Base-by-base conservation (phyloP, 208 protist species). In the Wallacemonas collosoma region DNA sequence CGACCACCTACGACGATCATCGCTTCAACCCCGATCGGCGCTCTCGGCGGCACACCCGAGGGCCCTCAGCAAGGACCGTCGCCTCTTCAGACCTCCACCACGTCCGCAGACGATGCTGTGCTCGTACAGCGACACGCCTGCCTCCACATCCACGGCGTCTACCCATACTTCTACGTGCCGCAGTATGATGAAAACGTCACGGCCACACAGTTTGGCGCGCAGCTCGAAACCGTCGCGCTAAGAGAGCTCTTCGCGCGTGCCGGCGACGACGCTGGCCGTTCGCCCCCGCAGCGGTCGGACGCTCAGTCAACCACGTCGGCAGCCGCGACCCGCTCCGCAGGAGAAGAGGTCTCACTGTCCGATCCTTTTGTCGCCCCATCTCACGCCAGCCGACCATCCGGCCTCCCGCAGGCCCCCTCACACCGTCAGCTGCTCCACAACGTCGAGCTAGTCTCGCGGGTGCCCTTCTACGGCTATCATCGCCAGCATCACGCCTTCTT, bases 381-480 rank as follows among this genome's bases (percentile, higher is more conserved):
- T 26, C 26, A 26, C 26, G 26, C 26, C 26, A 26, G 7, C 17
- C 17, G 36, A 14, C 40, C 78, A 75, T 26, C n/a, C 15, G 26
- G 11, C 7, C 9, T 48, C 1, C 36, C 65, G 14, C 45, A 56
- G 35, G 44, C 51, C n/a, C 67, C 60, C 17, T 3, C 43, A 35
- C 64, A 63, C 8, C 35, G 53, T 47, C 87, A 93, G 74, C 54
- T 95, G n/a, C 68, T 95, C 2, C 90, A 95, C 73, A 56, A 85
- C 43, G 88, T 93, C 0, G 81, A 87, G 62, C 12, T 93, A 14
- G 88, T 92, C 39, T 57, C 70, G 39, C 65, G 82, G n/a, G 63
- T 87, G 53, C 83, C 81, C 61, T 85, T 95, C 61, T 94, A 95
- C 73, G 91, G 91, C 65, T 94, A 88, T 73, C 88, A 87, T 44